Base-by-base conservation (phyloP, 768 basidiomycete genomes). In the Agaricus bisporus region DNA sequence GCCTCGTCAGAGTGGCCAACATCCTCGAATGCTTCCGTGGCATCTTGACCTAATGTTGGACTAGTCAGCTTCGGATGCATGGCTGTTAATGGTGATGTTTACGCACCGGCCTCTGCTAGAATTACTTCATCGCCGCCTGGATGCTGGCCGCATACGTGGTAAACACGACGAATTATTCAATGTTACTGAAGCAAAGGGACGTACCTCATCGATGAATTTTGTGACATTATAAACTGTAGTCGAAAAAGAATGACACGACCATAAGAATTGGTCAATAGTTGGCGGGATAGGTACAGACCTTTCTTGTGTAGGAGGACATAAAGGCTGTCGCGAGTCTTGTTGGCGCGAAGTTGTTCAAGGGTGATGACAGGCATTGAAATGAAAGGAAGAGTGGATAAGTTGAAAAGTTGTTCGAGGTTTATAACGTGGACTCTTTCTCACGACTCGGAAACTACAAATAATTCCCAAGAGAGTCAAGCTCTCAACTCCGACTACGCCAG, bases 1-100 rank as follows among this genome's bases (percentile, higher is more conserved):
- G 97, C 97, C 72, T 99, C 97, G 61, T 98, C 95, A 0, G 95
- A 98, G 79, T 98, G 97, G 28, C 97, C 97, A 28, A 99, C 95
- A 68, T 99, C 97, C 73, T 98, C 95, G 64, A 99, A 99, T 5
- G 97, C 93, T 64, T 98, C 97, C 32, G 95, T 95, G 20, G 95
- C 95, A 68, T 98, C 94, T 68, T 88, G 86, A 62, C 90, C 93
- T 95, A 37, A 57, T 39, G 51, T 32, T n/a, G 42, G 43, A 39
- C 61, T 50, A 57, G 56, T 36, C 7, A 32, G 8, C 32, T 11
- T 32, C 32, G 41, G 46, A 47, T 48, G 37, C 58, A 20, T 44
- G 49, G 29, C 48, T 20, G 35, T 35, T 39, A 54, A 25, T 54
- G 55, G 56, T 22, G 17, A 52, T 58, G 43, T 56, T 35, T 64